Evolutionary conservation across 208 protist genomes (phyloP).

Genomic region (Acanthamoeba lenticulata): DNA sequence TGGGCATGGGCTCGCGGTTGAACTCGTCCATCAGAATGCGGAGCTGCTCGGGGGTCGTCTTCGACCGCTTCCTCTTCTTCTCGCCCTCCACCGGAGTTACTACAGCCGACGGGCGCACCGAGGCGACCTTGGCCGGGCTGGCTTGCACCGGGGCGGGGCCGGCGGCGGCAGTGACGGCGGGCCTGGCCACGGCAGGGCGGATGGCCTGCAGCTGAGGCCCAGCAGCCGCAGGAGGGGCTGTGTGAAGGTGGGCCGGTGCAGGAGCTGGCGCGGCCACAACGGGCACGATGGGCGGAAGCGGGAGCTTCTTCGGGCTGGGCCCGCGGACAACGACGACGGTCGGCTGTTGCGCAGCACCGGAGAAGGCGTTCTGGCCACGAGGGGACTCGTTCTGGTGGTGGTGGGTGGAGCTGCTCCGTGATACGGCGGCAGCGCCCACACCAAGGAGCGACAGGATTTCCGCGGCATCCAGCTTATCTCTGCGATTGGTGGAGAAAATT

Average conservation of each 20-base stretch:
- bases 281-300: neutral
- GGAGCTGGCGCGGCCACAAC: no score
- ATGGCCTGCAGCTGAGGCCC: neutral
- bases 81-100: conserved; percentile 33
- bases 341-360: neutral
- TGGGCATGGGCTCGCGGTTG: conserved; percentile 43
- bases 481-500: neutral
- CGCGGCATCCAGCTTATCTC: conserved; percentile 31
- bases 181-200: neutral
- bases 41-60: conserved; percentile 31
- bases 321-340: neutral
- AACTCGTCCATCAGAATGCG: conserved; percentile 46
- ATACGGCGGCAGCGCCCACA: neutral
- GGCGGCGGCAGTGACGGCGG: neutral
- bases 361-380: no score
- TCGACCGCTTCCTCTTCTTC: conserved; percentile 48
- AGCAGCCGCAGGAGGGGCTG: no score
- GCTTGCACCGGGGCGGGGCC: no score
- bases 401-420: no score
- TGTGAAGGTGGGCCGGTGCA: neutral
- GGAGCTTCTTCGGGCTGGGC: neutral
- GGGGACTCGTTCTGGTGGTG: neutral
- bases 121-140: neutral
- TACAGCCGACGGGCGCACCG: neutral
- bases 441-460: conserved; percentile 44